Base-by-base conservation (phyloP, 495 filamentous ascomycete genomes). In the Rhizodiscina lignyota region DNA sequence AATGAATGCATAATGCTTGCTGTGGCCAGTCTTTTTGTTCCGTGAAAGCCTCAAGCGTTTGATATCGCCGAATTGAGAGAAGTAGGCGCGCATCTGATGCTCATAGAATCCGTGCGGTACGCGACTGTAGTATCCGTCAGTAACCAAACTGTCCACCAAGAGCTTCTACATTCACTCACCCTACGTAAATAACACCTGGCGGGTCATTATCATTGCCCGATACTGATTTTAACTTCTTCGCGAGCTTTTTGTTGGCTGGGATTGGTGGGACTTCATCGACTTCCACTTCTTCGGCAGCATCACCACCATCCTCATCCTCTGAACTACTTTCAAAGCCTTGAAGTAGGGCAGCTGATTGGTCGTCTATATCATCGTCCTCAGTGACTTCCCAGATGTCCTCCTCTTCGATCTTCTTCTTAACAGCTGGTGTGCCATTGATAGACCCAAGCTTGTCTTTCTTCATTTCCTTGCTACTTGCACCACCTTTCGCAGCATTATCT, bases 31-130 rank as follows among this genome's bases (percentile, higher is more conserved):
- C 52, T 77, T 75, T 46, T 72, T 75, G 66, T 92, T 94, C 39
- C 91, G 81, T 3, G 84, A 89, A 23, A 97, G 71, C 42, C 87
- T 75, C 21, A 97, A 69, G 34, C 70, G 71, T 33, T 63, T 71
- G 45, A 97, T 82, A 2, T 70, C 62, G 51, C 89, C 91, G 50
- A 97, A 97, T 56, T 96, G 89, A n/a, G 73, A 67, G 51, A 96
- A 94, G 64, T 96, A 97, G 30, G 70, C 65, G 34, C 73, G 73
- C 79, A 97, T 94, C 58, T 96, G 78, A 51, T 83, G 71, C 60
- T 96, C 91, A 65, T 84, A 94, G 68, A 97, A 96, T 57, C 91
- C 89, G 53, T 71, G 87, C 16, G 87, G 87, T 33, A 94, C 79
- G 34, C 81, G 79, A 24, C 81, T 59, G 37, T 17, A 23, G 62